phyloP scores from a whole-genome alignment of 1,139 yeast species.

The Geotrichum fermentans region DNA sequence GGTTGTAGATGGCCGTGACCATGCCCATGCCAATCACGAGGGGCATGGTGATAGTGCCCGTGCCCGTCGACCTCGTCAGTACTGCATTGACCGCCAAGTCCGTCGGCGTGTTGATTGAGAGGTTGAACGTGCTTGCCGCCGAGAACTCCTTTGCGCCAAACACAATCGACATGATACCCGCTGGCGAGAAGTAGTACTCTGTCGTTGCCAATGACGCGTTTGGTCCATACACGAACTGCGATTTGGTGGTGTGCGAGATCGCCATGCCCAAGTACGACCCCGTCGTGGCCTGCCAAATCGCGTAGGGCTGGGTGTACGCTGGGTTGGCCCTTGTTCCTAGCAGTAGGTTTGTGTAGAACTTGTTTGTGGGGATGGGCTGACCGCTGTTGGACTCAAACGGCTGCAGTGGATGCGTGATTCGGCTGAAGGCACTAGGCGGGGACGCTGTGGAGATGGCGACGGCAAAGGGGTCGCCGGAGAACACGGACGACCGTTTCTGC shows the following conservation, averaged over 20 bases:
- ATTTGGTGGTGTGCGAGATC: conserved; percentile 55
- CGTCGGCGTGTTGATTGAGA: conserved; percentile 31
- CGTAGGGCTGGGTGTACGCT: conserved; percentile 14
- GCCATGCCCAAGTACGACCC: conserved; percentile 62
- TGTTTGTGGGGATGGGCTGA: conserved; percentile 69
- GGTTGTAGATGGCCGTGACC: conserved; percentile 56
- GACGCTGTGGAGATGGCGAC: conserved; percentile 10
- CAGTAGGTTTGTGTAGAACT: conserved; percentile 74
- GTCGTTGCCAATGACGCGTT: conserved; percentile 36
- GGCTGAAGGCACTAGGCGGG: conserved; percentile 9
- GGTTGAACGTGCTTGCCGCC: conserved; percentile 22
- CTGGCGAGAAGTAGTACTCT: conserved; percentile 38
- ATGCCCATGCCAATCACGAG: conserved; percentile 74
- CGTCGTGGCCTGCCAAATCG: conserved; percentile 5
- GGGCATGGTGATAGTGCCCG: conserved; percentile 37
- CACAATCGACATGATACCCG: conserved; percentile 38
- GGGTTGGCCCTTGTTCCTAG: conserved; percentile 47
- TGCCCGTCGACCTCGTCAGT: conserved; percentile 39
- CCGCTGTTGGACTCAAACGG: conserved; percentile 3
- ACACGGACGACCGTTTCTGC: conserved; percentile 3
- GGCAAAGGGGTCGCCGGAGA: conserved; percentile 14
- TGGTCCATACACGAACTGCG: conserved; percentile 63
- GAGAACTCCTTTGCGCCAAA: conserved; percentile 35
- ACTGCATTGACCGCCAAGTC: conserved; percentile 52
- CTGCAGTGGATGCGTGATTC: conserved; percentile 14